Evolutionary conservation across 1,139 yeast genomes (phyloP).

Genomic region (Debaryomyces singareniensis): DNA sequence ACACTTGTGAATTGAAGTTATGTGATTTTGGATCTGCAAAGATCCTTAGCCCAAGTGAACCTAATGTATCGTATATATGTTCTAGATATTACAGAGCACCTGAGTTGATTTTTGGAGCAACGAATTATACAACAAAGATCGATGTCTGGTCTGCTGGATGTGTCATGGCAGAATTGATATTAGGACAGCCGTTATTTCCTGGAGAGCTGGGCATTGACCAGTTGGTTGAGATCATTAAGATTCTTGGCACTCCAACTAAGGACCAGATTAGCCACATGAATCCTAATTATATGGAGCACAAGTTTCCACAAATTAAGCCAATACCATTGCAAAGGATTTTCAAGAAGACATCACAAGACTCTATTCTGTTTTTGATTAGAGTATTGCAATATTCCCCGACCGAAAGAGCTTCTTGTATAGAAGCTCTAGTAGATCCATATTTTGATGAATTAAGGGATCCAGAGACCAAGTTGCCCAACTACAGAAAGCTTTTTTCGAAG

Average conservation of each 20-base stretch:
- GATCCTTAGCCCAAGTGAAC: conserved; percentile 80
- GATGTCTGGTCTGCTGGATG: conserved; percentile 98
- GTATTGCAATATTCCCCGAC: conserved; percentile 74
- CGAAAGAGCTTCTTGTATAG: conserved; percentile 61
- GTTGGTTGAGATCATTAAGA: conserved; percentile 91
- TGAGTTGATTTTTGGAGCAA: conserved; percentile 84
- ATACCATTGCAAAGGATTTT: conserved; percentile 84
- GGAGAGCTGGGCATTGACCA: conserved; percentile 98
- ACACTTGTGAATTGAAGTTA: conserved; percentile 74
- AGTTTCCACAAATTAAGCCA: conserved; percentile 93
- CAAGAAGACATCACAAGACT: conserved; percentile 56
- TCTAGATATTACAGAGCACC: conserved; percentile 96
- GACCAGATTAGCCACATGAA: conserved; percentile 94
- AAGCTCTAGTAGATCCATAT: conserved; percentile 64
- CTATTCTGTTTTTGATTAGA: conserved; percentile 53
- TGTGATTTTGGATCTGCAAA: conserved; percentile 99
- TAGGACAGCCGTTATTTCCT: conserved; percentile 95
- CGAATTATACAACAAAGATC: conserved; percentile 91
- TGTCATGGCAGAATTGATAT: conserved; percentile 92
- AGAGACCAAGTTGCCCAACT: conserved; percentile 48
- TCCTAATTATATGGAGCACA: conserved; percentile 95
- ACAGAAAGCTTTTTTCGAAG: conserved; percentile 40
- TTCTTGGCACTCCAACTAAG: conserved; percentile 89
- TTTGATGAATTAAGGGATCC: conserved; percentile 68
- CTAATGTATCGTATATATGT: conserved; percentile 93